Percentiles rank a stretch among this genome's conserved stretches.
Evolutionary conservation across 192 early-diverging fungal species (phyloP).

Genomic region (Coemansia pectinata): DNA sequence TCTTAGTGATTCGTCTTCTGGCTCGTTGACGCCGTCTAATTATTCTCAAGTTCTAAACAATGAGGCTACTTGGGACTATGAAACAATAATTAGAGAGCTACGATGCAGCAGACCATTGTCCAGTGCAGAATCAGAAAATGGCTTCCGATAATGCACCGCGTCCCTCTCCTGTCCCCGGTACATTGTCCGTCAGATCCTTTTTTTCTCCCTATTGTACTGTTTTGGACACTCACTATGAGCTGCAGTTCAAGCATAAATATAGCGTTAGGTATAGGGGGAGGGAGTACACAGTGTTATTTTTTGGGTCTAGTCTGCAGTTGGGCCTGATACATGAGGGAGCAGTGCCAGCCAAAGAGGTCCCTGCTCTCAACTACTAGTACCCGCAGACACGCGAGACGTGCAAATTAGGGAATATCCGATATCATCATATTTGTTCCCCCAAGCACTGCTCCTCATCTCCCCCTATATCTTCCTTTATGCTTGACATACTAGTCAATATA

Average conservation of each 20-base stretch:
- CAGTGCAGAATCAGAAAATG: neutral
- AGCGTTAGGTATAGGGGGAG: neutral
- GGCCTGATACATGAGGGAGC: neutral
- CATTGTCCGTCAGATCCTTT: constrained; percentile 1
- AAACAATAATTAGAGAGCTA: neutral
- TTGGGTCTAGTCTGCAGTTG: neutral
- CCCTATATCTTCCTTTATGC: neutral
- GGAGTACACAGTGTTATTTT: neutral
- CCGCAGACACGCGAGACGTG: neutral
- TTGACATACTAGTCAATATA: neutral
- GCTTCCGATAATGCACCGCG: neutral
- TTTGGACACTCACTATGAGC: neutral
- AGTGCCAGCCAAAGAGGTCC: neutral
- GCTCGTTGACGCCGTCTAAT: neutral
- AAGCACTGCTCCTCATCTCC: neutral
- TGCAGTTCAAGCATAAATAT: neutral
- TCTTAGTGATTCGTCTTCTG: neutral
- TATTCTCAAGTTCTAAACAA: neutral
- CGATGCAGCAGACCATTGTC: neutral
- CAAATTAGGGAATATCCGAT: neutral
- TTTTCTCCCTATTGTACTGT: neutral
- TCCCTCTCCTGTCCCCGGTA: neutral
- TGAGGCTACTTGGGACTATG: neutral
- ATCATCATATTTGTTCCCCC: neutral
- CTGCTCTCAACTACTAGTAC: neutral